Base-by-base conservation (phyloP, 2,329 filamentous ascomycete species). In the Diplodia intermedia region DNA sequence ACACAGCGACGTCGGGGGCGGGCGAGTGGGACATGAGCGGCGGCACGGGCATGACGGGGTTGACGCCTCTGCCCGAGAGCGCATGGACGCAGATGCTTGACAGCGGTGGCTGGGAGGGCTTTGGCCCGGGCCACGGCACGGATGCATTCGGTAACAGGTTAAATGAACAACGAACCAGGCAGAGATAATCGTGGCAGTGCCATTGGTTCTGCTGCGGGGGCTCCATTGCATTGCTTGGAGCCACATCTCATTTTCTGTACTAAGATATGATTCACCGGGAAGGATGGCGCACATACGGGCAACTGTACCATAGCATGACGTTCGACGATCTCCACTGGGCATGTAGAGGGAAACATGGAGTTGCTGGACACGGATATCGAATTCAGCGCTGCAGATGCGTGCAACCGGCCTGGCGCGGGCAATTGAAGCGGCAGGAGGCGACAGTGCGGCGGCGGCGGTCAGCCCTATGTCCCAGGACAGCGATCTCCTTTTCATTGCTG, bases 81-180 rank as follows among this genome's bases (percentile, higher is more conserved):
- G 71, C 70, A 3, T 79, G 76, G 76, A 52, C 60, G n/a, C 60
- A 63, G 47, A 76, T 79, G 76, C 69, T 79, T 6, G 75, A 79
- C 26, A 11, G 36, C 49, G 52, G 50, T 47, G 63, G 65, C 18
- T 66, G 65, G 65, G 53, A 56, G 40, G 65, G 65, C 33, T 66
- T 63, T 63, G 60, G 60, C 47, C 60, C 60, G 60, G 31, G 60
- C 60, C 60, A 63, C 18, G 47, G 60, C 60, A 63, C 60, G 60
- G 60, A 66, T 57, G 65, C 20, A 12, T 66, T 57, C 52, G 40
- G 65, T 26, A 63, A 52, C 20, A 63, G 60, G 50, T 49, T 63
- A 63, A 63, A 63, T 47, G 60, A 63, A 63, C 62, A 52, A 54
- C 62, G 62, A 29, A 54, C 33, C 49, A 54, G 62, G 62, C 50